Evolutionary conservation across 1,139 yeast species (phyloP), one percentile per base, ranked within the genome.

Genomic region (Hanseniaspora uvarum): DNA sequence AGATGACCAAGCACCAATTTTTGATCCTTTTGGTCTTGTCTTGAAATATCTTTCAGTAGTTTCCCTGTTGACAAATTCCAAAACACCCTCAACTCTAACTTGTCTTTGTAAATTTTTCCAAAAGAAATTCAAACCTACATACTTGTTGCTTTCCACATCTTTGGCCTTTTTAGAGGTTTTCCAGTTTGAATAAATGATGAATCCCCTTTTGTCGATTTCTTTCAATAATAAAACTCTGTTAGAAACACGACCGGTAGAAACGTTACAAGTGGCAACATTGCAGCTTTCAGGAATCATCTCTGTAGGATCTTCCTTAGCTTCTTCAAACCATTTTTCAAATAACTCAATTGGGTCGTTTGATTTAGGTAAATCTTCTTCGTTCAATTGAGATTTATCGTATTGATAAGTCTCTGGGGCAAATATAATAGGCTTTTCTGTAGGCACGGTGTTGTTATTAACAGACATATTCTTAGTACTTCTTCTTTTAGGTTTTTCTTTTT

Each of bases 1-100:
- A 45, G 94, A 83, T 0, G 97, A 85, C 96, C 96, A 89, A 0
- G 98, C 98, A 24, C 98, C 97, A 58, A 92, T 81, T 65, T 86
- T 81, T 23, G 95, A 85, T 5, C 94, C 96, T 58, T 95, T 75
- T 36, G 98, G 97, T 63, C 98, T 76, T 1, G 95, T 84, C 54
- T 79, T 76, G 68, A 80, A 92, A 69, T 92, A 92, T 54, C 82
- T 74, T 61, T 83, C 80, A 10, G 88, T 78, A 39, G 85, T 86
- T 61, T 84, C 89, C 57, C 81, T 74, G 33, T 80, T 72, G 34
- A 89, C 84, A 58, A 76, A 78, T 66, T 86, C 94, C 63, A 87
- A 81, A 12, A 72, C 61, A 36, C 98, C 98, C 68, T 92, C 98
- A 12, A 92, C 83, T 59, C 98, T 76, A 7, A 92, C 95, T 68